phyloP scores from a whole-genome alignment of 2,329 filamentous ascomycete genomes.

The Bipolaris oryzae region DNA sequence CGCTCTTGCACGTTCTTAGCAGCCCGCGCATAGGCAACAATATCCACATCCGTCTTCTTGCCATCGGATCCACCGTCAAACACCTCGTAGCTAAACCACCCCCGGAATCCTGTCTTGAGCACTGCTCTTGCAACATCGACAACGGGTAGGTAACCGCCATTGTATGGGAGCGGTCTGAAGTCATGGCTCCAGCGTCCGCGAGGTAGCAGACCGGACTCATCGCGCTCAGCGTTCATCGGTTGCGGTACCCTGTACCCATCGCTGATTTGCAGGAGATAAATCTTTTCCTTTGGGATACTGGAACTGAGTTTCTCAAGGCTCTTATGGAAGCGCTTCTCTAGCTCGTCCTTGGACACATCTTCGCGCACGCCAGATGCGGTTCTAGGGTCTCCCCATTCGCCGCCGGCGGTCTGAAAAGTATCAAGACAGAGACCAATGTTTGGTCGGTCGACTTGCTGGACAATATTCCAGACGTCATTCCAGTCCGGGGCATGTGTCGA shows the following conservation, averaged over 20 bases:
- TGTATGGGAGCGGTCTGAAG: slow-evolving; percentile 70
- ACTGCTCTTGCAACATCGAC: slow-evolving; percentile 69
- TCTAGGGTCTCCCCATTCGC: slow-evolving; percentile 75
- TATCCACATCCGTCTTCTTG: slow-evolving; percentile 58
- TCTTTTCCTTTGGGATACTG: slow-evolving; percentile 70
- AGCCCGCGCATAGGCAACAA: slow-evolving; percentile 57
- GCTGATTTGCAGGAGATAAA: slow-evolving; percentile 75
- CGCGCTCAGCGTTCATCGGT: slow-evolving; percentile 59
- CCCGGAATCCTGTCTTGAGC: slow-evolving; percentile 68
- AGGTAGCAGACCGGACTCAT: slow-evolving; percentile 63
- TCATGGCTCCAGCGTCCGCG: slow-evolving; percentile 74
- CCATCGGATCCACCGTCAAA: slow-evolving; percentile 67
- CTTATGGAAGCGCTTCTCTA: slow-evolving; percentile 58
- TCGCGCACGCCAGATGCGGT: slow-evolving; percentile 66
- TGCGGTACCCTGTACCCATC: slow-evolving; percentile 70
- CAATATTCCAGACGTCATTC: slow-evolving; percentile 73
- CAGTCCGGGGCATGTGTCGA: slow-evolving; percentile 68
- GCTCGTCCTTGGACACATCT: slow-evolving; percentile 51
- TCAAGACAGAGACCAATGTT: slow-evolving; percentile 79
- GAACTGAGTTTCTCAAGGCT: slow-evolving; percentile 63
- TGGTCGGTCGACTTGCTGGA: slow-evolving; percentile 63
- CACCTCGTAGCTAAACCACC: slow-evolving; percentile 72
- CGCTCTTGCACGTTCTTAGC: slow-evolving; percentile 58
- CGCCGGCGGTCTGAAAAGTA: slow-evolving; percentile 75
- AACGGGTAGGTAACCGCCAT: slow-evolving; percentile 73